A percentile compares a stretch with the other conserved stretches of the same genome.
phyloP scores from a whole-genome alignment of 768 basidiomycete species.

The Paxillus ammoniavirescens region DNA sequence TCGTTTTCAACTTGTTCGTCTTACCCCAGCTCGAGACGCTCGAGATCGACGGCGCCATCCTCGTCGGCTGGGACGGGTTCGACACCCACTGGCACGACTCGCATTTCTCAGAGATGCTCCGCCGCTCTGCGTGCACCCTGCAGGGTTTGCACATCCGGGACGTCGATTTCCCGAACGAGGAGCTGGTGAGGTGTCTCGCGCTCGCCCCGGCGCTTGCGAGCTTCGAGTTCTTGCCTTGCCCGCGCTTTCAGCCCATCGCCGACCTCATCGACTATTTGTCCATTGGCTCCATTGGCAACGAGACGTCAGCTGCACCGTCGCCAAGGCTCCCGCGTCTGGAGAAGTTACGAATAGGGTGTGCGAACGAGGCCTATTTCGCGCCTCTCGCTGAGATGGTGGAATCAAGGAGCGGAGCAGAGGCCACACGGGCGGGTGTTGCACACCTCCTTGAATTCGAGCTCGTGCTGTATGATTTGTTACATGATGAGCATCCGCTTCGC shows the following conservation, averaged over 20 bases:
- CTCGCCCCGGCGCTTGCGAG: not conserved
- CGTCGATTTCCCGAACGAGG: not conserved
- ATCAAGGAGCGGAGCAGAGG: conserved; percentile 14
- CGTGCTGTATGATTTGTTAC: conserved; percentile 24
- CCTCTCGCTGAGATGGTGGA: conserved; percentile 16
- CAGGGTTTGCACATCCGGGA: not conserved
- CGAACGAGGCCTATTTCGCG: conserved; percentile 18
- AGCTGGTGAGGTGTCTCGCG: not conserved
- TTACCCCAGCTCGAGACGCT: conserved; percentile 23
- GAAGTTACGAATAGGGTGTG: conserved; percentile 20
- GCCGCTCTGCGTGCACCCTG: not conserved
- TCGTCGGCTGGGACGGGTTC: conserved; percentile 12
- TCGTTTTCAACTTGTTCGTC: conserved; percentile 18
- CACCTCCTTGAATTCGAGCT: conserved; percentile 19
- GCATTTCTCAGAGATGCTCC: not conserved
- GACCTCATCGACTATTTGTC: not conserved
- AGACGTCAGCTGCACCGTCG: not conserved
- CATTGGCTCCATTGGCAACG: not conserved
- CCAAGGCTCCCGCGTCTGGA: conserved; percentile 15
- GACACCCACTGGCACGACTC: not conserved
- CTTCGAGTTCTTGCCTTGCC: not conserved
- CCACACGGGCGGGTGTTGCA: conserved; percentile 5
- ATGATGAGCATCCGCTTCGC: conserved; percentile 10
- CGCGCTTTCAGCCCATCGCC: not conserved
- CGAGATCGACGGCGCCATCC: conserved; percentile 21